Evolutionary conservation across 352 stramenopile genomes (phyloP).

Genomic region (Pythium volutum): DNA sequence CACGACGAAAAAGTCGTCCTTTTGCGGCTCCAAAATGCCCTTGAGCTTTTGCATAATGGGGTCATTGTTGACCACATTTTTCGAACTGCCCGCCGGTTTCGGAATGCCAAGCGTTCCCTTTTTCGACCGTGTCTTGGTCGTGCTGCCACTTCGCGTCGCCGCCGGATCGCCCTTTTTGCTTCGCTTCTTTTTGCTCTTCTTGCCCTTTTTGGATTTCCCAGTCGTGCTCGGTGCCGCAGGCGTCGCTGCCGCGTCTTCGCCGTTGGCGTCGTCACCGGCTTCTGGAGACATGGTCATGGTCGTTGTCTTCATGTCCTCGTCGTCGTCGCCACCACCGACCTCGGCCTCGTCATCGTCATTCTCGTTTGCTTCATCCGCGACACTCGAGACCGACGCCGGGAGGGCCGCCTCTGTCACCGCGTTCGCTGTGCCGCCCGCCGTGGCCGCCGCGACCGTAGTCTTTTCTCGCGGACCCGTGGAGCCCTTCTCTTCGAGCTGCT

Average conservation of each 20-base stretch:
- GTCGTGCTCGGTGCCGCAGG: not conserved
- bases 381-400: conserved; percentile 1
- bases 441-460: conserved; percentile 8
- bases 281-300: conserved; percentile 49
- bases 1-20: conserved; percentile 99
- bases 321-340: conserved; percentile 17
- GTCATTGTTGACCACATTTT: conserved; percentile 85
- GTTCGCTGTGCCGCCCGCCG: not conserved
- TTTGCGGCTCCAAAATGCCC: conserved; percentile 97
- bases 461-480: conserved; percentile 26
- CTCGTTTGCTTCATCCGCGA: conserved; percentile 19
- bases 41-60: conserved; percentile 98
- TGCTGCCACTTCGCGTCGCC: conserved; percentile 45
- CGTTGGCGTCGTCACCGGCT: conserved; percentile 47
- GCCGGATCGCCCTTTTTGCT: conserved; percentile 70
- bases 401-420: not conserved
- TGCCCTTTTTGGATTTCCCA: conserved; percentile 24
- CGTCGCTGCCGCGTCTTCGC: not conserved
- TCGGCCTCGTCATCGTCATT: conserved; percentile 21
- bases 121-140: conserved; percentile 68
- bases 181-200: conserved; percentile 78
- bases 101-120: conserved; percentile 41
- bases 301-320: conserved; percentile 29
- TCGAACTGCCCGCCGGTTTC: conserved; percentile 46
- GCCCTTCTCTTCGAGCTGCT: conserved; percentile 95